Base-by-base conservation (phyloP, 1,284 basidiomycete genomes). In the Heterobasidion annosum region DNA sequence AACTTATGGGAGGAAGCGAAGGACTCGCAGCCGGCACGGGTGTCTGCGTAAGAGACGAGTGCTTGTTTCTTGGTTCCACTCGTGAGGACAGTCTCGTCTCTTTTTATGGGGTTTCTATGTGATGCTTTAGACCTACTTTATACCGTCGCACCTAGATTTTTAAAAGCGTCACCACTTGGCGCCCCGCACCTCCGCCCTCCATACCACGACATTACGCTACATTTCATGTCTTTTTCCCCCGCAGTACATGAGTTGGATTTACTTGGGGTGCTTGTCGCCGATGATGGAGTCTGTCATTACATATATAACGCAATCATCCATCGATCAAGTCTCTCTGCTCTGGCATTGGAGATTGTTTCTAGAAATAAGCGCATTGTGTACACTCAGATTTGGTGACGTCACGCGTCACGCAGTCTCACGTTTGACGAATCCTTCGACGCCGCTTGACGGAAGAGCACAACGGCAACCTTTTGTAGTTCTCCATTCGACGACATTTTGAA, bases 1-100 rank as follows among this genome's bases (percentile, higher is more conserved):
- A 77, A 76, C 58, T 67, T 92, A 62, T 86, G 85, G 82, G 85
- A 90, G 61, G 59, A 61, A 19, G 74, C 69, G 52, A 71, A 77
- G 60, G 69, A 78, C 52, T 68, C 69, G 44, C 69, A 71, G 58
- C 60, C 59, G 48, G 64, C 63, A 45, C 56, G 62, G 54, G 57
- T 66, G 59, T 65, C 59, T 55, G 54, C 55, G 51, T 56, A 51
- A 25, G 57, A 57, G 48, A 43, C 49, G 48, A 52, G 35, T 37
- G 44, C 43, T 47, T 37, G 25, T 56, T 50, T 54, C 40, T 51
- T 47, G 50, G 51, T 54, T 53, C 53, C 51, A 46, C 43, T 55
- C 52, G 40, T 45, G 55, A 25, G 42, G 32, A 15, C 25, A 54
- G 42, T n/a, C 8, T 25, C 19, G 43, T 48, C 47, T 54, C 16